Evolutionary conservation across 192 early-diverging fungal genomes (phyloP), one percentile per base, ranked within the genome.

Genomic region (Haplosporangium gracile): DNA sequence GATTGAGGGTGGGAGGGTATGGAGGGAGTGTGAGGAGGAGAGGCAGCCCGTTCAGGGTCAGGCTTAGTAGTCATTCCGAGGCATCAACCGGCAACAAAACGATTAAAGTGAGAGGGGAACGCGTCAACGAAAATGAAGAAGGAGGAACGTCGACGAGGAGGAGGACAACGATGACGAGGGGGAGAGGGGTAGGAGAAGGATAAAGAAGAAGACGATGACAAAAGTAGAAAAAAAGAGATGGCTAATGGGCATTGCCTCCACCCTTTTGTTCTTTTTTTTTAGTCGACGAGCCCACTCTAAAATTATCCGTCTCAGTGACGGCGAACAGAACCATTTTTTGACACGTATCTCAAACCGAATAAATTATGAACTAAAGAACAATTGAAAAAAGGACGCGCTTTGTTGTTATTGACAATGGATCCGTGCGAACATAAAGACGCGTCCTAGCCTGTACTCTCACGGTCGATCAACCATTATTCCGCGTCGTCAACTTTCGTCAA

Each of bases 41-140:
- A 68, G 13, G 74, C 16, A 70, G 84, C 73, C 84, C 79, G 70
- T 40, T 71, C 39, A 45, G 75, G 84, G 79, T 78, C 78, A 72
- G 84, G 79, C 43, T 77, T 77, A 10, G 76, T 74, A 53, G 38
- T 79, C 84, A 86, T 86, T 71, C 70, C 84, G 79, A 75, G 8
- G 45, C 84, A 86, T 80, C 51, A 75, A 80, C 39, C 43, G 51
- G 45, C 26, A 38, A 74, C 16, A 42, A 26, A 75, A 34, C 60
- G 47, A 49, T 15, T 15, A 65, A 60, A 8, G 40, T 8, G 63
- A 39, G 24, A n/a, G 13, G 32, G 6, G 26, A 32, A 8, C 60
- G 60, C 60, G 60, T 32, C 60, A 65, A 32, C 1, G 26, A 60
- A 11, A 15, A 65, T 15, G 26, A 32, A 34, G 4, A 13, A 13